phyloP scores from a whole-genome alignment of 805 yeast genomes.

The Kazachstania kunashirensis region DNA sequence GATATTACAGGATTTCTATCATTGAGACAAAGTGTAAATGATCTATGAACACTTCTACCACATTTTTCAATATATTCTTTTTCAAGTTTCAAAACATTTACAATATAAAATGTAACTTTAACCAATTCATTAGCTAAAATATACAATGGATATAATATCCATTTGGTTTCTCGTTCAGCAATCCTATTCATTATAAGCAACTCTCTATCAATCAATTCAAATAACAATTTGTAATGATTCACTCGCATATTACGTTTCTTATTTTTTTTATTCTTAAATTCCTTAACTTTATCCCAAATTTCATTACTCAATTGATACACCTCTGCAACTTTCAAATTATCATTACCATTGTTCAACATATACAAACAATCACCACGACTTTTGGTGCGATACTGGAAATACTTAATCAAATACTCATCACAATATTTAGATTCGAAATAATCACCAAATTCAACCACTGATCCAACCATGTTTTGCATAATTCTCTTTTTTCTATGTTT shows the following conservation, averaged over 20 bases:
- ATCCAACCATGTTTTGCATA: not conserved
- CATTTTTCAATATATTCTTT: conserved; percentile 33
- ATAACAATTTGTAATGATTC: conserved; percentile 5
- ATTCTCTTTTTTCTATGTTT: not conserved
- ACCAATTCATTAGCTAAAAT: conserved; percentile 14
- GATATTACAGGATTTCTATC: conserved; percentile 52
- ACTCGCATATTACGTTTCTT: conserved; percentile 1
- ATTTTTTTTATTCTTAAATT: not conserved
- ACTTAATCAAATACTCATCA: not conserved
- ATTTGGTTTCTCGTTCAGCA: conserved; percentile 43
- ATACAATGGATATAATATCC: conserved; percentile 33
- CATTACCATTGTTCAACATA: not conserved
- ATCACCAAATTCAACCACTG: conserved; percentile 1
- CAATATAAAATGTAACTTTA: not conserved
- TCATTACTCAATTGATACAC: conserved; percentile 9
- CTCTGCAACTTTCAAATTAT: conserved; percentile 7
- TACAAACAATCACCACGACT: not conserved
- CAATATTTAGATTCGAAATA: not conserved
- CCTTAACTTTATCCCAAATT: not conserved
- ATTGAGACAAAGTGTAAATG: conserved; percentile 68
- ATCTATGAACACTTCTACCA: conserved; percentile 56
- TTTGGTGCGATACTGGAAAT: not conserved
- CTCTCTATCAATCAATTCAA: conserved; percentile 31
- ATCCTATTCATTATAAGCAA: conserved; percentile 40
- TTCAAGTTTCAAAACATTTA: not conserved